Base-by-base conservation (phyloP, 768 basidiomycete genomes). In the Podaxis sp. region DNA sequence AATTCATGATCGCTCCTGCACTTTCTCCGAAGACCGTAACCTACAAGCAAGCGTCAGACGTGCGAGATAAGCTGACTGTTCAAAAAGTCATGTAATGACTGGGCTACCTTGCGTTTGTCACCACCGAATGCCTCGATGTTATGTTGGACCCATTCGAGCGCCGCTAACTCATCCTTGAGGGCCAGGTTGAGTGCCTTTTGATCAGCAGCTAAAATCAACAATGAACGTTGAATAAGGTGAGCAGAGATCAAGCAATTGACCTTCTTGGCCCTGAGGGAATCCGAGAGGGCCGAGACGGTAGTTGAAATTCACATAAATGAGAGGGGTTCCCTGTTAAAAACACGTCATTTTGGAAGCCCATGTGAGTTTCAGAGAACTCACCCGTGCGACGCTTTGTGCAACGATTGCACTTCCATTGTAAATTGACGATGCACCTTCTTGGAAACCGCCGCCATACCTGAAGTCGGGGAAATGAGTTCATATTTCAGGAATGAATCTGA, bases 71-170 rank as follows among this genome's bases (percentile, higher is more conserved):
- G 3, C 26, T 33, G 13, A 36, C 20, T 10, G 30, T 22, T 48
- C 40, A 20, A 7, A 24, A 46, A 40, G 41, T 6, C 41, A 4
- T 17, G 15, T 17, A 10, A 22, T 3, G 24, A 26, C 28, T 8
- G 36, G 38, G 40, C 28, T 17, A 72, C 74, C 67, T 74, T 74
- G 22, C 41, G 54, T 55, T 75, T 76, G 64, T 83, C 84, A 13
- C 87, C 87, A 11, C 89, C 88, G 65, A 89, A 90, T 0, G 71
- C 70, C 15, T 66, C 75, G 49, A 89, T 87, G 66, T 90, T 83
- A 24, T 77, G 71, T 66, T 88, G 84, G 0, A 89, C 80, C 88
- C 83, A 86, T 65, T 76, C 65, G 10, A 84, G 68, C 1, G 82
- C 83, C 33, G 75, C 63, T 15, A 77, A 66, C 66, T 82, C 77